Conservation (phyloP, 2,329 filamentous ascomycete species). For the Colletotrichum abscissum region DNA sequence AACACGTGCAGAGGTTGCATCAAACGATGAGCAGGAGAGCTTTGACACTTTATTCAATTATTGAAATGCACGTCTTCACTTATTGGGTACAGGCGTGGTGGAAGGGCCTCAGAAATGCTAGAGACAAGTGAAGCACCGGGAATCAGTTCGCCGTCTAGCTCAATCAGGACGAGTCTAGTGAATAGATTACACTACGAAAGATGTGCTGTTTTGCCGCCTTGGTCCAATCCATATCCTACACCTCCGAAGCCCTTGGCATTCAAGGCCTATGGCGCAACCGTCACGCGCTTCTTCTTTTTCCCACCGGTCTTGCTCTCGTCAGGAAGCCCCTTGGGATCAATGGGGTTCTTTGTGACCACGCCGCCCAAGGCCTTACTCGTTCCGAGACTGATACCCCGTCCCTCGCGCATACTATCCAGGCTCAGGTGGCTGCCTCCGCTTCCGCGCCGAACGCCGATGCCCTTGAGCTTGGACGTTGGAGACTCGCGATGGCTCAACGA, state of each 20-base stretch:
- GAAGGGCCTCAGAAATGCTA: background rate
- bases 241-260: background rate
- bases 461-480: constrained; percentile 43
- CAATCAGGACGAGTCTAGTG: background rate
- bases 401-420: constrained; percentile 50
- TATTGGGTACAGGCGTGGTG: background rate
- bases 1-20: background rate
- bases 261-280: constrained; percentile 26
- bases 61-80: background rate
- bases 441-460: constrained; percentile 43
- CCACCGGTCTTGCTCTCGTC: constrained; percentile 31
- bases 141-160: too few species aligned
- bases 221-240: constrained; percentile 2
- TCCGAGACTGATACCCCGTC: constrained; percentile 54
- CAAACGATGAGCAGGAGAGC: background rate
- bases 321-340: constrained; percentile 35
- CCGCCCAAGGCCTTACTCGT: constrained; percentile 48
- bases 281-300: constrained; percentile 36
- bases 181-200: background rate
- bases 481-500: constrained; percentile 24
- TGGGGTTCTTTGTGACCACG: constrained; percentile 47
- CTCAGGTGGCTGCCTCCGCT: constrained; percentile 50
- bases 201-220: constrained; percentile 1
- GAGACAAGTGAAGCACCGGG: too few species aligned
- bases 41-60: background rate